phyloP scores from a whole-genome alignment of 2,329 filamentous ascomycete genomes.

The Penicillium paneum region DNA sequence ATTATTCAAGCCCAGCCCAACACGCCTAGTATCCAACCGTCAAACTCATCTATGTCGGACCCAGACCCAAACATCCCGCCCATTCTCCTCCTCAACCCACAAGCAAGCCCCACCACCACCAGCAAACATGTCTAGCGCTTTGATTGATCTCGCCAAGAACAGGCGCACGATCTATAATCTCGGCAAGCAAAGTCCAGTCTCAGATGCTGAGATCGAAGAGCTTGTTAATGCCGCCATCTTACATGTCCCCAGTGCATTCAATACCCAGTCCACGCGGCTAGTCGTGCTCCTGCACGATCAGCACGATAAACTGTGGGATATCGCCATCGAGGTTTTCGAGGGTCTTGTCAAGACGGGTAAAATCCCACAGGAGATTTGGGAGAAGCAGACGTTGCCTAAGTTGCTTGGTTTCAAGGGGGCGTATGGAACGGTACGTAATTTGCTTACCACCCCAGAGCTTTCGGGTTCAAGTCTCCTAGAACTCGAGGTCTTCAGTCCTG shows the following conservation, averaged over 20 bases:
- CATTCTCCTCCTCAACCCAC: neutral
- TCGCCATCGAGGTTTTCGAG: constrained; percentile 63
- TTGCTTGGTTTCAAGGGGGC: constrained; percentile 63
- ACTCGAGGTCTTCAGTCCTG: neutral
- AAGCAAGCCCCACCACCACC: neutral
- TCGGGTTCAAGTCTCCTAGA: constrained; percentile 45
- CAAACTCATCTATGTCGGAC: neutral
- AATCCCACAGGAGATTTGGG: constrained; percentile 54
- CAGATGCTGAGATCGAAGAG: constrained; percentile 37
- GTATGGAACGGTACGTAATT: constrained; percentile 59
- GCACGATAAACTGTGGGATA: constrained; percentile 85
- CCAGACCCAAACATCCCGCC: neutral
- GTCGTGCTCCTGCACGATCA: constrained; percentile 76
- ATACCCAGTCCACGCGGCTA: constrained; percentile 77
- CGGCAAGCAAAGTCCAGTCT: constrained; percentile 33
- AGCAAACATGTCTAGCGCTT: constrained; percentile 15
- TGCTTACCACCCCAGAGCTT: neutral
- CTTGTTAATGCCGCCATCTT: constrained; percentile 53
- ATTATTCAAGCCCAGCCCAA: neutral
- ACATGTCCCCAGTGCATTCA: constrained; percentile 78
- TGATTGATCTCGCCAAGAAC: constrained; percentile 33
- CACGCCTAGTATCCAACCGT: neutral
- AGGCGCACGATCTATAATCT: constrained; percentile 40
- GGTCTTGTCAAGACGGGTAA: constrained; percentile 60
- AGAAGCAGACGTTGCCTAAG: constrained; percentile 45